Conservation (phyloP, 768 basidiomycete species). For the Coprinopsis sp. region DNA sequence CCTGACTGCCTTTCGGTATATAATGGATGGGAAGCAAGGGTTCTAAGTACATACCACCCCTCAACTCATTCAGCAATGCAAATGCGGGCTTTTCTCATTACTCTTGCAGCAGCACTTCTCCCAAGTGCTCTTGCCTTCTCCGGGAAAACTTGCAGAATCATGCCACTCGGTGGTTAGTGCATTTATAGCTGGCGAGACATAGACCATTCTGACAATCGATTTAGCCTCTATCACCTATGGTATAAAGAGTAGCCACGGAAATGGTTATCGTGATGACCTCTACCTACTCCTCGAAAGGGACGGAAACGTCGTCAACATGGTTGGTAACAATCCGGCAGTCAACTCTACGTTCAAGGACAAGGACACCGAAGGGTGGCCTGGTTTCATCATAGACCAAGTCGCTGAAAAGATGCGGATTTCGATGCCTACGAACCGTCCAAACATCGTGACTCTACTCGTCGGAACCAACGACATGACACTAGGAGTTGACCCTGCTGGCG, state of each 20-base stretch:
- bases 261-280: slow-evolving; percentile 6
- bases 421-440: slow-evolving; percentile 3
- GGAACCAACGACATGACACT: slow-evolving; percentile 3
- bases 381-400: background rate
- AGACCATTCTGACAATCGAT: background rate
- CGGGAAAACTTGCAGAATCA: slow-evolving; percentile 2
- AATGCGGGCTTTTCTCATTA: too few relatives aligned
- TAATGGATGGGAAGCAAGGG: too few relatives aligned
- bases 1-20: too few relatives aligned
- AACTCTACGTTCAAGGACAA: slow-evolving; percentile 3
- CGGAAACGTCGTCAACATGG: slow-evolving; percentile 6
- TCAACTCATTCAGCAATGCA: too few relatives aligned
- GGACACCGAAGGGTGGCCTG: slow-evolving; percentile 3
- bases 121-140: background rate
- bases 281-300: slow-evolving; percentile 2
- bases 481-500: background rate
- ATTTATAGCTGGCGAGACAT: background rate
- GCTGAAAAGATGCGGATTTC: background rate
- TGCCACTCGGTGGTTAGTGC: slow-evolving; percentile 3
- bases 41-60: too few relatives aligned
- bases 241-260: slow-evolving; percentile 3
- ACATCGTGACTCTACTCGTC: slow-evolving; percentile 2
- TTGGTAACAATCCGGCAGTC: slow-evolving; percentile 2
- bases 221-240: slow-evolving; percentile 5
- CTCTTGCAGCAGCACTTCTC: background rate